Evolutionary conservation across 805 yeast genomes (phyloP), one percentile per base, ranked within the genome.

Genomic region (Hanseniaspora thailandica): DNA sequence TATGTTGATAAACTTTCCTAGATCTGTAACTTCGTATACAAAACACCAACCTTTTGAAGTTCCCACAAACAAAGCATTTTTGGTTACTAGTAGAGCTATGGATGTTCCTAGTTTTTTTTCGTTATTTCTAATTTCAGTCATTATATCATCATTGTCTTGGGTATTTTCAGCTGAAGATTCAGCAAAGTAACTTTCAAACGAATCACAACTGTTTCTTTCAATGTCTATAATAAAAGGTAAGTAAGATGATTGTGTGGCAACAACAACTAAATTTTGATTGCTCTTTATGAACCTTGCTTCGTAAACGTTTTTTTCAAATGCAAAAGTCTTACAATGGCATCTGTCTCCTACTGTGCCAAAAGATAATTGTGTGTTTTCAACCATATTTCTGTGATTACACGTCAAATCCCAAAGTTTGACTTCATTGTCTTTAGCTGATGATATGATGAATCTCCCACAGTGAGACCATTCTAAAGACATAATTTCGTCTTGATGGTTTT

Each of bases 341-440:
- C 56, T 45, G 70, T 31, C 2, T 4, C 17, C 19, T 28, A 8
- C 9, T 12, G 30, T 31, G 4, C 17, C 40, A 33, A 48, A 23
- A 3, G 1, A 5, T 10, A 48, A 10, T 19, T 33, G 35, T n/a
- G 52, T 30, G 34, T 48, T 48, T 22, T 31, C 47, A 10, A 48
- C 44, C 45, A 48, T 40, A 17, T 63, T 60, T 69, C 7, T 56
- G 61, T 34, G 38, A 4, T 43, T 50, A 19, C 54, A 51, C 25
- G 65, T 57, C 57, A 89, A 66, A 67, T 87, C 96, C 96, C 96
- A 89, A 30, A 88, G 62, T 47, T 82, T 78, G 40, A 83, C 76
- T 48, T 73, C 74, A 93, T 95, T 88, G 64, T 90, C 97, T 60
- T 87, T 78, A 0, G 89, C 78, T 13, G 87, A 71, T 3, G 85